Evolutionary conservation across 345 rosid genomes (phyloP).

Genomic region (Arabis alpina): DNA sequence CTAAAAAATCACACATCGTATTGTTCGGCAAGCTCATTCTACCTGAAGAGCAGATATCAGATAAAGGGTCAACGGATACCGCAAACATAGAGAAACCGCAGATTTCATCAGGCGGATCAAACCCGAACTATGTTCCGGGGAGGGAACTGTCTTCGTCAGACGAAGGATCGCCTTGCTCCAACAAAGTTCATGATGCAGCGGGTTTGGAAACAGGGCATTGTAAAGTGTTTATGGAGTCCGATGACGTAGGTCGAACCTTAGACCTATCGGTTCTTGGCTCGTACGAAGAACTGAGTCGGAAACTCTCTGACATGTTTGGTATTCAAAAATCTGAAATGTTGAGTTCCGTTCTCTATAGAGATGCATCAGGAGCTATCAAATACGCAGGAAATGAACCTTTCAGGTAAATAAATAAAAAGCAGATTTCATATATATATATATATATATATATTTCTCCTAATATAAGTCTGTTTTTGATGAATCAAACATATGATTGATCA

Average conservation of each 20-base stretch:
- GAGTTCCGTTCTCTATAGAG: constrained; percentile 66
- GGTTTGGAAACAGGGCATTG: constrained; percentile 71
- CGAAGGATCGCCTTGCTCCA: constrained; percentile 66
- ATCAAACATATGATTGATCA: background rate
- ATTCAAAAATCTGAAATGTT: constrained; percentile 66
- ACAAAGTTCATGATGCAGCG: constrained; percentile 48
- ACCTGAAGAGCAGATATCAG: constrained; percentile 62
- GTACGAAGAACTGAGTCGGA: constrained; percentile 70
- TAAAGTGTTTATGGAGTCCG: constrained; percentile 89
- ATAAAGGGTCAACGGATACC: constrained; percentile 68
- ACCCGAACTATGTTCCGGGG: constrained; percentile 50
- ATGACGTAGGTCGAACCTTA: constrained; percentile 80
- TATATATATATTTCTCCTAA: background rate
- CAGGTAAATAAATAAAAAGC: constrained; percentile 46
- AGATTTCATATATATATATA: background rate
- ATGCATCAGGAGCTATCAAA: constrained; percentile 66
- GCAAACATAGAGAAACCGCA: constrained; percentile 54
- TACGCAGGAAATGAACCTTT: constrained; percentile 87
- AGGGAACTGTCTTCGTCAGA: constrained; percentile 56
- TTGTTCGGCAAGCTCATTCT: constrained; percentile 86
- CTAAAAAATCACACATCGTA: constrained; percentile 66
- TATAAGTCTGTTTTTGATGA: background rate
- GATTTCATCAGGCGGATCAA: constrained; percentile 62
- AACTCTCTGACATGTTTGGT: constrained; percentile 79
- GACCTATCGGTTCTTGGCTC: constrained; percentile 77